Base-by-base conservation (phyloP, 2,329 filamentous ascomycete species). In the Hansfordia pulvinata region DNA sequence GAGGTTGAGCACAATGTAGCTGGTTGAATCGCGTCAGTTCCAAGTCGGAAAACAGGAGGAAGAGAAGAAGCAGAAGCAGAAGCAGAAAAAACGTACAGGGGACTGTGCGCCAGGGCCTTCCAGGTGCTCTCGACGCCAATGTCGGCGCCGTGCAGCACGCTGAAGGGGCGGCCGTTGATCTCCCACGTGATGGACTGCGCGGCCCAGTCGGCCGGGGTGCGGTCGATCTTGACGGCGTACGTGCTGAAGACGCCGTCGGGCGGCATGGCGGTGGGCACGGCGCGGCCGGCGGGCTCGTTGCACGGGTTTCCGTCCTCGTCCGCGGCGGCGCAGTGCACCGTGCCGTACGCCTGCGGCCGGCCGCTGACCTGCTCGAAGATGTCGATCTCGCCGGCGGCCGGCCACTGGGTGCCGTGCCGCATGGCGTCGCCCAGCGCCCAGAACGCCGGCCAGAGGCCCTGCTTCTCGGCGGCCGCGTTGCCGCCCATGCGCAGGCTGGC, bases 361-460 rank as follows among this genome's bases (percentile, higher is more conserved):
- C 66, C 67, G 44, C 69, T 65, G 38, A 69, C 46, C 30, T 57
- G 60, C 52, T 72, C 67, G 42, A 72, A 53, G 37, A 71, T 61
- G 41, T 72, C 68, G 26, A 72, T 50, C 53, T 72, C 68, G 33
- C 67, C 68, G 31, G 61, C 63, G 7, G 32, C 28, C 1, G 68
- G 68, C 68, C 68, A 72, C 10, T 38, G 19, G 1, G 52, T 56
- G 7, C 62, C 63, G 23, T 56, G 49, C 15, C 61, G 58, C 29
- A 62, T 49, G 8, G 55, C 43, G 26, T 68, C 54, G 20, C 67
- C 65, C 10, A 71, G 52, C 33, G 69, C 50, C 66, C 65, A 72
- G 38, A 70, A 70, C 1, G 67, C 67, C 1, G 67, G 65, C 67
- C 66, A 72, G 26, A 71, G 52, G 4, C 68, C 68, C 36, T 67